Evolutionary conservation across 2,329 filamentous ascomycete genomes (phyloP).

Genomic region (Pestalotiopsis sp.): DNA sequence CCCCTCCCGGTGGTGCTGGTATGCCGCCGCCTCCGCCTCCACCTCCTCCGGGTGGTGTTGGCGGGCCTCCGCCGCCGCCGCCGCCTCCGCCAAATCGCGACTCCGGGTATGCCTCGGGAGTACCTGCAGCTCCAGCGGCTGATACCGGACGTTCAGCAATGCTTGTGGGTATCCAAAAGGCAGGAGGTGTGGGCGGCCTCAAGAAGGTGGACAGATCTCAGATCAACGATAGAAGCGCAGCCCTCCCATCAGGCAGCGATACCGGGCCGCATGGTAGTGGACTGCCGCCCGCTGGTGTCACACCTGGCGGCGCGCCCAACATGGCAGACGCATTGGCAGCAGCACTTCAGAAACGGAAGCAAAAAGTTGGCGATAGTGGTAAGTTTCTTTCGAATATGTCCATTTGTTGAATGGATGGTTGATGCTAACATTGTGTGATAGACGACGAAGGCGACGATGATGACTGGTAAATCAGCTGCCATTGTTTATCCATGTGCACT

Average conservation of each 20-base stretch:
- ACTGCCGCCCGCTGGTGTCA: conserved; percentile 50
- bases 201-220: conserved; percentile 73
- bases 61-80: conserved; percentile 44
- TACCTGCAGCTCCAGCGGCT: conserved; percentile 44
- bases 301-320: conserved; percentile 56
- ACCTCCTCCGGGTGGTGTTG: conserved; percentile 36
- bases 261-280: conserved; percentile 53
- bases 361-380: conserved; percentile 95
- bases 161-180: conserved; percentile 71
- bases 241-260: conserved; percentile 52
- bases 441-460: conserved; percentile 79
- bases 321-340: conserved; percentile 83
- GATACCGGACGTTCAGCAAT: conserved; percentile 57
- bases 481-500: neutral
- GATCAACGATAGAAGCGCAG: conserved; percentile 71
- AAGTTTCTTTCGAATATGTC: conserved; percentile 45
- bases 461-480: conserved; percentile 57
- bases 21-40: conserved; percentile 36
- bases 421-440: conserved; percentile 31
- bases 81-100: conserved; percentile 58
- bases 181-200: conserved; percentile 65
- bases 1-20: conserved; percentile 14
- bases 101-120: conserved; percentile 57
- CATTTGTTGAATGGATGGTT: conserved; percentile 22
- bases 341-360: conserved; percentile 79